Evolutionary conservation across 495 filamentous ascomycete genomes (phyloP).

Genomic region (Neurospora africana): DNA sequence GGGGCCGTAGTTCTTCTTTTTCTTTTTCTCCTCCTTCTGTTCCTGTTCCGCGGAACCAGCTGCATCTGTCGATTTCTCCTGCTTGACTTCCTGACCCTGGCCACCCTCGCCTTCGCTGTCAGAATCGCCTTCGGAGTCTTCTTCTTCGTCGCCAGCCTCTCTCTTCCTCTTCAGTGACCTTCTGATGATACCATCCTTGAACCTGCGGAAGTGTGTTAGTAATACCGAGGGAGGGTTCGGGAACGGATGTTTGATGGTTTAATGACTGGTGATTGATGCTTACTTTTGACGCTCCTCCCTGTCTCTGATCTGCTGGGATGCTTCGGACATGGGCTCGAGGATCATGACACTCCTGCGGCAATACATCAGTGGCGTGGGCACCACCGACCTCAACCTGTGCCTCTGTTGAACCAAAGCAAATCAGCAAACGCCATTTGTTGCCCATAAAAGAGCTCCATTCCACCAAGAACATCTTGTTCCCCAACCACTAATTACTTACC

Average conservation of each 20-base stretch:
- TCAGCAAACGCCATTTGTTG: background rate
- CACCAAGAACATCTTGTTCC: background rate
- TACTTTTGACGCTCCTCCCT: slow-evolving; percentile 68
- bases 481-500: slow-evolving; percentile 8
- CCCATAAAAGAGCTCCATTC: background rate
- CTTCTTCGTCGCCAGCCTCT: slow-evolving; percentile 33
- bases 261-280: slow-evolving; percentile 17
- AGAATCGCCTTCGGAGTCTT: slow-evolving; percentile 13
- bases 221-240: background rate
- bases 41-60: slow-evolving; percentile 14
- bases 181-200: slow-evolving; percentile 20
- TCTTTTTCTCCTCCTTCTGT: slow-evolving; percentile 42
- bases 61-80: background rate
- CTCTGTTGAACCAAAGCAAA: slow-evolving; percentile 10
- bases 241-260: background rate
- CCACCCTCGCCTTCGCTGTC: slow-evolving; percentile 12
- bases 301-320: slow-evolving; percentile 50
- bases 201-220: slow-evolving; percentile 10
- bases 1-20: slow-evolving; percentile 47
- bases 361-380: slow-evolving; percentile 50
- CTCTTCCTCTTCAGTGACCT: slow-evolving; percentile 39
- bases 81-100: slow-evolving; percentile 8
- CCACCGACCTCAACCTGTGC: slow-evolving; percentile 20
- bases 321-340: slow-evolving; percentile 71
- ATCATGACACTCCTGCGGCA: slow-evolving; percentile 75